A percentile compares a stretch with the other conserved stretches of the same genome.
phyloP scores from a whole-genome alignment of 306 rosid genomes.

The Glycyrrhiza uralensis region DNA sequence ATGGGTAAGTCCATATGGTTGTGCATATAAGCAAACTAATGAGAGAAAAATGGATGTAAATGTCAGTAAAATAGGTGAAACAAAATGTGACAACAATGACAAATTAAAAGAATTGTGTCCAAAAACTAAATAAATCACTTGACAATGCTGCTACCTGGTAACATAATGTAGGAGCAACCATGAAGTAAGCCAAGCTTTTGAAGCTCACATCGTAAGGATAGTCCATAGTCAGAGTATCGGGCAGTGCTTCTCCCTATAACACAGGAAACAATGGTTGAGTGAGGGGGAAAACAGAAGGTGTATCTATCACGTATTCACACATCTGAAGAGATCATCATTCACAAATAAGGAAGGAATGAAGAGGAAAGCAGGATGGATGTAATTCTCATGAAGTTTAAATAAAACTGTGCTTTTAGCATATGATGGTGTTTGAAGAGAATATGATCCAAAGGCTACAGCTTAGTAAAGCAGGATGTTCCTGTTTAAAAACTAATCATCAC shows the following conservation, averaged over 20 bases:
- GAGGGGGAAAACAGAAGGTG: not conserved
- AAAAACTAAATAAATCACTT: constrained; percentile 3
- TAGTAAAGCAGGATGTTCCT: not conserved
- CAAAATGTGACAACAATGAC: not conserved
- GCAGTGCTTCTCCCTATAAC: constrained; percentile 60
- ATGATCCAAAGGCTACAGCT: constrained; percentile 1
- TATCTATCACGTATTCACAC: constrained; percentile 13
- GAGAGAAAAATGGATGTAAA: constrained; percentile 12
- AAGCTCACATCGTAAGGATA: constrained; percentile 53
- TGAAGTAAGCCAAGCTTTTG: constrained; percentile 77
- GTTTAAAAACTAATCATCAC: not conserved
- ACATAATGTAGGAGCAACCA: constrained; percentile 96
- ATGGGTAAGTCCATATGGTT: not conserved
- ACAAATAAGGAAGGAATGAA: constrained; percentile 8
- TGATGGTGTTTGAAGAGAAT: not conserved
- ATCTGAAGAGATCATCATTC: constrained; percentile 15
- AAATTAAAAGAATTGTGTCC: not conserved
- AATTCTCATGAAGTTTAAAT: constrained; percentile 14
- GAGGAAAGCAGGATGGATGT: not conserved
- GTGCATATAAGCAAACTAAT: constrained; percentile 17
- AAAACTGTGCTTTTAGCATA: constrained; percentile 6
- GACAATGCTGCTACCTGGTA: constrained; percentile 68
- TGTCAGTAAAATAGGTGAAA: not conserved
- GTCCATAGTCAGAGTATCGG: constrained; percentile 42
- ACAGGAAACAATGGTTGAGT: constrained; percentile 25